Evolutionary conservation across 2,329 filamentous ascomycete genomes (phyloP).

Genomic region (Mycocentrospora acerina): DNA sequence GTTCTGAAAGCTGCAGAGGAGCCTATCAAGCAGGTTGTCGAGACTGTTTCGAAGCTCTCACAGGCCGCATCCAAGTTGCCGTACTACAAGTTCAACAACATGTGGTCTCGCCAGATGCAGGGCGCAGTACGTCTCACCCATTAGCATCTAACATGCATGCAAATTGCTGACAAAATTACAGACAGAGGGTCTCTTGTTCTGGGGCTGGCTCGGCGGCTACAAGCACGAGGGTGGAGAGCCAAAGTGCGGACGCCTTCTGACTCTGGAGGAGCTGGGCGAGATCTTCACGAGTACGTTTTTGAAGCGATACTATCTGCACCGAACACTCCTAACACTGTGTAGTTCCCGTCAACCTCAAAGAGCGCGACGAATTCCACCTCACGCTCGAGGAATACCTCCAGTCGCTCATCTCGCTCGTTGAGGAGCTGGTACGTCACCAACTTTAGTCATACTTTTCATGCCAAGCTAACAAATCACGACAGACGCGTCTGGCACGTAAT

Average conservation of each 20-base stretch:
- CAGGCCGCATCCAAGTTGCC: conserved; percentile 79
- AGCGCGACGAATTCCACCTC: conserved; percentile 87
- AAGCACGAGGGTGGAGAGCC: conserved; percentile 53
- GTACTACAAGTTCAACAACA: conserved; percentile 96
- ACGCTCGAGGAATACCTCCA: conserved; percentile 97
- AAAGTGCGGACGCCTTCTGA: conserved; percentile 68
- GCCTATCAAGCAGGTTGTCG: conserved; percentile 70
- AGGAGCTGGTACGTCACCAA: conserved; percentile 66
- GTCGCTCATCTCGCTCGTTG: conserved; percentile 80
- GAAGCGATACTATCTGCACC: conserved; percentile 1
- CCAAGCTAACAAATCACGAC: neutral
- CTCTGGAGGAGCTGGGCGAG: conserved; percentile 82
- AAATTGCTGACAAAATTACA: conserved; percentile 28
- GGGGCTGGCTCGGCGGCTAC: conserved; percentile 80
- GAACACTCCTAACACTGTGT: conserved; percentile 7
- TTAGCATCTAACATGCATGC: neutral
- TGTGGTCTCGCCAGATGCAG: conserved; percentile 84
- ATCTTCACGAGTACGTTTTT: conserved; percentile 66
- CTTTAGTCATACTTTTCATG: no score
- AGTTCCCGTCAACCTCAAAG: conserved; percentile 92
- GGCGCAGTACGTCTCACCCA: conserved; percentile 60
- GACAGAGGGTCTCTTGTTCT: conserved; percentile 61
- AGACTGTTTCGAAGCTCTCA: conserved; percentile 69
- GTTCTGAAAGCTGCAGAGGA: conserved; percentile 70
- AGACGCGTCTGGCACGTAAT: conserved; percentile 87